Evolutionary conservation across 1,139 yeast species (phyloP).

Genomic region (Spathaspora sp.): DNA sequence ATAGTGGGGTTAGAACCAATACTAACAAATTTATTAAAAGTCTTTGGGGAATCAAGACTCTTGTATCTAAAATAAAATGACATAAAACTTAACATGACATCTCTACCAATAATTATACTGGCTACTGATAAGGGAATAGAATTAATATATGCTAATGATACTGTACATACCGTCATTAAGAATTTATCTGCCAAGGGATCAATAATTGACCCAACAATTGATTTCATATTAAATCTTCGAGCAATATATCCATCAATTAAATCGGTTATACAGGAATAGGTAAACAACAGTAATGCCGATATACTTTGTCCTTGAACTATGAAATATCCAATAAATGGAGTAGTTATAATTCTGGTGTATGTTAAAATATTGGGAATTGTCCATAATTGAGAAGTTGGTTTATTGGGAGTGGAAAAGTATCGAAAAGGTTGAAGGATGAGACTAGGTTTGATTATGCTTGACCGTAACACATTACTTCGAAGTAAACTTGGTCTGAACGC

Average conservation of each 20-base stretch:
- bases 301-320: conserved; percentile 61
- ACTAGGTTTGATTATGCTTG: neutral
- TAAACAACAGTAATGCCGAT: conserved; percentile 69
- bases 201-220: conserved; percentile 84
- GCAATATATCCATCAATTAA: conserved; percentile 91
- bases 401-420: conserved; percentile 2
- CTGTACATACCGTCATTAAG: conserved; percentile 82
- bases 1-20: conserved; percentile 62
- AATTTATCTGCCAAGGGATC: conserved; percentile 97
- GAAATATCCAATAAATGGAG: conserved; percentile 83
- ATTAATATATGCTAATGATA: conserved; percentile 68
- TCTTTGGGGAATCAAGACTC: conserved; percentile 75
- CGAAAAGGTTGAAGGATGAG: conserved; percentile 1
- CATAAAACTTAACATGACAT: conserved; percentile 69
- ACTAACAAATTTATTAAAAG: conserved; percentile 65
- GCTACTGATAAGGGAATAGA: conserved; percentile 73
- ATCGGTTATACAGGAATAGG: conserved; percentile 87
- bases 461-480: conserved; percentile 1
- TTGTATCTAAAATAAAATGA: conserved; percentile 73
- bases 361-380: conserved; percentile 88
- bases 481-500: neutral
- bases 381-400: conserved; percentile 11
- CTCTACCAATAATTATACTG: conserved; percentile 77
- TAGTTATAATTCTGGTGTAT: conserved; percentile 67
- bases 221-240: conserved; percentile 68